Conservation (phyloP, 805 yeast species). For the Candida insectalens region DNA sequence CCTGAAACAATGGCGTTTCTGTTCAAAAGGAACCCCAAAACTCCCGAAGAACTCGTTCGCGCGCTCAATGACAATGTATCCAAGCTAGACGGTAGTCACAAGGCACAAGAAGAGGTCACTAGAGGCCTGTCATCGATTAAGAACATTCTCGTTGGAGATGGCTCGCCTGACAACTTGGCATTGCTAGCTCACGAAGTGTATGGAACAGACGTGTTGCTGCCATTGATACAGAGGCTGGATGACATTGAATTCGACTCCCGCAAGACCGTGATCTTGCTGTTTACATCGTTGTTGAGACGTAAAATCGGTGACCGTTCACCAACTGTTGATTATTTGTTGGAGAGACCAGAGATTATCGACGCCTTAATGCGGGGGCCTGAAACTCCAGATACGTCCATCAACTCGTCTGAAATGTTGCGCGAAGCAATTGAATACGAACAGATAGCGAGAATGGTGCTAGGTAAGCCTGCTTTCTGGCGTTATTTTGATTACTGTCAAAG, state of each 20-base stretch:
- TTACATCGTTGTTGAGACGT: constrained; percentile 69
- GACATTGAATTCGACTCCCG: constrained; percentile 82
- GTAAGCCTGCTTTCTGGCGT: constrained; percentile 65
- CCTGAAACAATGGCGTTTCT: constrained; percentile 62
- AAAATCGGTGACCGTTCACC: constrained; percentile 71
- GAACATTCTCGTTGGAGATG: constrained; percentile 43
- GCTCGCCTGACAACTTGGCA: constrained; percentile 59
- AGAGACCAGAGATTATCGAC: constrained; percentile 55
- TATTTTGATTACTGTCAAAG: constrained; percentile 69
- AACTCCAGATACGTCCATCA: constrained; percentile 57
- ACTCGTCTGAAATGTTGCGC: constrained; percentile 69
- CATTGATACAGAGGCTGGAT: constrained; percentile 48
- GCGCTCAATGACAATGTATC: constrained; percentile 64
- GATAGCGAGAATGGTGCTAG: constrained; percentile 49
- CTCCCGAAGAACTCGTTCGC: constrained; percentile 77
- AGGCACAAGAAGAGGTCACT: constrained; percentile 63
- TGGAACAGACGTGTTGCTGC: constrained; percentile 55
- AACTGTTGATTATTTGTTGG: constrained; percentile 73
- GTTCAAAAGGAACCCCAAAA: constrained; percentile 83
- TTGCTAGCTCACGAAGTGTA: constrained; percentile 75
- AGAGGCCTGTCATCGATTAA: constrained; percentile 57
- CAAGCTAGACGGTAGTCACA: constrained; percentile 45
- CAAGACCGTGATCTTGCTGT: constrained; percentile 68
- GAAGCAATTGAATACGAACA: constrained; percentile 78
- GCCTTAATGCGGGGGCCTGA: constrained; percentile 67